Conservation (phyloP, 768 basidiomycete species). For the Pleurotus cornucopiae region DNA sequence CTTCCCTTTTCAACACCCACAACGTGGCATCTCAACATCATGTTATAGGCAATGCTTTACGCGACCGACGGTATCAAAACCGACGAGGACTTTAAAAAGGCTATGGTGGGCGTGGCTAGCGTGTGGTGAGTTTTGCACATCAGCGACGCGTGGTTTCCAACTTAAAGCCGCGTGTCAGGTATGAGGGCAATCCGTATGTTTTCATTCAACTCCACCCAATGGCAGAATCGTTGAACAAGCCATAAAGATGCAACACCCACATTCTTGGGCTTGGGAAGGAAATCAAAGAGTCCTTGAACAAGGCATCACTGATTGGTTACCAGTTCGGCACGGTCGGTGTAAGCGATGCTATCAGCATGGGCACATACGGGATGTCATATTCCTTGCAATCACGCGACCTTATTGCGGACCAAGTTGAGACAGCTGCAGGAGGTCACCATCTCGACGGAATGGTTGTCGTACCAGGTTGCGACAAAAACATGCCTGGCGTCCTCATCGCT, state of each 20-base stretch:
- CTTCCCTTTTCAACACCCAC: neutral
- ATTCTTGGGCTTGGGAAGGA: constrained; percentile 84
- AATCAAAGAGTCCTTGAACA: constrained; percentile 74
- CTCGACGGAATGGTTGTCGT: constrained; percentile 97
- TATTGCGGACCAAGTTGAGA: constrained; percentile 96
- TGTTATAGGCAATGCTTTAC: constrained; percentile 88
- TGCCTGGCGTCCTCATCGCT: constrained; percentile 99
- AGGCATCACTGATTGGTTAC: constrained; percentile 81
- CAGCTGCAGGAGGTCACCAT: constrained; percentile 95
- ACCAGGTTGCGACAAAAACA: constrained; percentile 99
- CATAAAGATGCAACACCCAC: constrained; percentile 86
- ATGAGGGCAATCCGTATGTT: constrained; percentile 96
- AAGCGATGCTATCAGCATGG: constrained; percentile 99
- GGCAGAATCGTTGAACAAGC: neutral
- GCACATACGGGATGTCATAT: constrained; percentile 88
- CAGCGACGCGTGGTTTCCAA: constrained; percentile 9
- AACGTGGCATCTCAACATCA: constrained; percentile 1
- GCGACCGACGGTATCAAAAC: constrained; percentile 88
- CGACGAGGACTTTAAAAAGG: constrained; percentile 87
- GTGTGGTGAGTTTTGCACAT: constrained; percentile 68
- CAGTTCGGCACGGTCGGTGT: constrained; percentile 98
- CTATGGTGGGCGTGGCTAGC: constrained; percentile 96
- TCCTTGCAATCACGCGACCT: constrained; percentile 98
- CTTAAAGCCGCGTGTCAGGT: constrained; percentile 53
- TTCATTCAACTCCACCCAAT: neutral